Percentiles rank a stretch among this genome's conserved stretches.
Evolutionary conservation across 805 yeast genomes (phyloP).

Genomic region (Ogataea nitratoaversa): DNA sequence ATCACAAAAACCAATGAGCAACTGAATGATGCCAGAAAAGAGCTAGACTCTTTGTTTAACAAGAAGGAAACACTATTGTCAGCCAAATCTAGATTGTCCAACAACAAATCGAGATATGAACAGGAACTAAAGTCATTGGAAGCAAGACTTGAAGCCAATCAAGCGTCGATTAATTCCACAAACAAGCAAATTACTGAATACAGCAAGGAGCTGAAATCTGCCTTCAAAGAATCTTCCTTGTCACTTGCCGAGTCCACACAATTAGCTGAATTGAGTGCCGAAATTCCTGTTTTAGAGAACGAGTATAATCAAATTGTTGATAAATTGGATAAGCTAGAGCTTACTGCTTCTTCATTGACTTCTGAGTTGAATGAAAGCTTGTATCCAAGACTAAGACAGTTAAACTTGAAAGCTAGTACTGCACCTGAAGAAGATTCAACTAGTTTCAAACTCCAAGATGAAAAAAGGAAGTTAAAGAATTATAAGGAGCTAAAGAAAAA

Average conservation of each 20-base stretch:
- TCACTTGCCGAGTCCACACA: constrained; percentile 43
- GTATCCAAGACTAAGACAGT: constrained; percentile 45
- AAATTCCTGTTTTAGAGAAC: constrained; percentile 36
- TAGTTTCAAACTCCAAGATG: constrained; percentile 10
- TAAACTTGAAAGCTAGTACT: constrained; percentile 20
- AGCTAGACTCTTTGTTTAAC: constrained; percentile 40
- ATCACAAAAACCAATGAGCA: constrained; percentile 48
- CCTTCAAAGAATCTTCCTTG: constrained; percentile 48
- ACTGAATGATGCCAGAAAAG: constrained; percentile 31
- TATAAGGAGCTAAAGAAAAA: constrained; percentile 10
- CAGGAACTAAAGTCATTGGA: constrained; percentile 39
- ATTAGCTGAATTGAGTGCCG: constrained; percentile 32
- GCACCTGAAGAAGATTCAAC: constrained; percentile 6
- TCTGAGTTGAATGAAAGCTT: constrained; percentile 58
- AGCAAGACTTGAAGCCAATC: constrained; percentile 33
- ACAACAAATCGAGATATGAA: constrained; percentile 38
- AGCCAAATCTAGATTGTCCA: constrained; percentile 37
- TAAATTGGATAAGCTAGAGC: constrained; percentile 40
- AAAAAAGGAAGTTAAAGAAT: constrained; percentile 17
- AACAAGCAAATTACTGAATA: constrained; percentile 40
- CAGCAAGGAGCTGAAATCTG: constrained; percentile 45
- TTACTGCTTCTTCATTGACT: constrained; percentile 41
- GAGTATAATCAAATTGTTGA: constrained; percentile 38
- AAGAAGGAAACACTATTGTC: constrained; percentile 41
- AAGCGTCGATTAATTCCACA: constrained; percentile 32